Evolutionary conservation across 2,329 filamentous ascomycete species (phyloP).

Genomic region (Verticillium longisporum): DNA sequence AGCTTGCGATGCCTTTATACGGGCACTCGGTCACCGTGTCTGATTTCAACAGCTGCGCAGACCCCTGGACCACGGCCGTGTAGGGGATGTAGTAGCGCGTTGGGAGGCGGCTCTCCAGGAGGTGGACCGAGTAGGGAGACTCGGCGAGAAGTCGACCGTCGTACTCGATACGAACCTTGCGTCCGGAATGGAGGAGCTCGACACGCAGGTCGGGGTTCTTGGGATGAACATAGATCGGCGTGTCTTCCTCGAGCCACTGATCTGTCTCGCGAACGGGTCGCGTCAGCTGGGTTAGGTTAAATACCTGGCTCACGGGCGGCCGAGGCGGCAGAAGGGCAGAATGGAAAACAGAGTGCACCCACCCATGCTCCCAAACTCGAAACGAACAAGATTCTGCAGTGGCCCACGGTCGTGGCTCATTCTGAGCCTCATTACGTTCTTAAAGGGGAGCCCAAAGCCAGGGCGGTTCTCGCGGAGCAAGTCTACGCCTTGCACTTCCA

Average conservation of each 20-base stretch:
- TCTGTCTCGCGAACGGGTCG: constrained; percentile 13
- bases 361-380: constrained; percentile 29
- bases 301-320: no score
- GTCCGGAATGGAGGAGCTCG: constrained; percentile 50
- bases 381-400: constrained; percentile 19
- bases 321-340: not conserved
- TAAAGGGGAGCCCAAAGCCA: no score
- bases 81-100: constrained; percentile 53
- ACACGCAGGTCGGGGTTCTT: constrained; percentile 63
- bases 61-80: constrained; percentile 35
- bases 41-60: not conserved
- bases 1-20: constrained; percentile 61
- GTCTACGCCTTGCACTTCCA: no score
- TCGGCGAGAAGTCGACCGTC: constrained; percentile 40
- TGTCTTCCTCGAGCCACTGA: constrained; percentile 48
- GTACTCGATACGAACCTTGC: constrained; percentile 43
- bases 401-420: not conserved
- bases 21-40: constrained; percentile 47
- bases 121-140: constrained; percentile 38
- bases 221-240: constrained; percentile 53
- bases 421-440: no score
- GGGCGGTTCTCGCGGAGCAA: no score
- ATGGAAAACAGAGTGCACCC: constrained; percentile 4
- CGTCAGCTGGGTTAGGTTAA: not conserved
- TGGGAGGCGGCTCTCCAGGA: constrained; percentile 55